phyloP scores from a whole-genome alignment of 441 rosid genomes.

The Mallotus repandus region DNA sequence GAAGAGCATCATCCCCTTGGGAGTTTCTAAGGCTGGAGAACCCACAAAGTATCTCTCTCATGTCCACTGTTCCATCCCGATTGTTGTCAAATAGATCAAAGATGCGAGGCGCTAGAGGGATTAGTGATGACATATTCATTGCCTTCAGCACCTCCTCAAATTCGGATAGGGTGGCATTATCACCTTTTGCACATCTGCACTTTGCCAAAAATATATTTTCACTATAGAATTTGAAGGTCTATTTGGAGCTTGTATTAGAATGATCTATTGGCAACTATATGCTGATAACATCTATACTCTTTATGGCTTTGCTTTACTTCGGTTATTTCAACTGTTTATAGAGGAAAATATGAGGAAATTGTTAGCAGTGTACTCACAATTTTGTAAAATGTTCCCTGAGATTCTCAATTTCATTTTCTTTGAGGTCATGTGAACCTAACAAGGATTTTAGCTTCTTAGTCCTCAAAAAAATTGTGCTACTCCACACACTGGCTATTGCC shows the following conservation, averaged over 20 bases:
- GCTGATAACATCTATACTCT: too few species aligned
- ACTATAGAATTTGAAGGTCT: slow-evolving; percentile 4
- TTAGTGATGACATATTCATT: slow-evolving; percentile 62
- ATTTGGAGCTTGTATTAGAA: neutral
- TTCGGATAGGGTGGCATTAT: slow-evolving; percentile 61
- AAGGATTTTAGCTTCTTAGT: slow-evolving; percentile 59
- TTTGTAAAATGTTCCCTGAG: slow-evolving; percentile 50
- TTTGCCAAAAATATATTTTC: slow-evolving; percentile 8
- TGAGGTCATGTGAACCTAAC: slow-evolving; percentile 59
- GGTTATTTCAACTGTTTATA: too few species aligned
- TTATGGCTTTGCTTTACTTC: too few species aligned
- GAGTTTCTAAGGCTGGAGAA: slow-evolving; percentile 72
- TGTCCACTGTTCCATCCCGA: slow-evolving; percentile 69
- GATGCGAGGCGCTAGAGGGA: slow-evolving; percentile 65
- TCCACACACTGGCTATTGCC: slow-evolving; percentile 66
- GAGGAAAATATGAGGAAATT: neutral
- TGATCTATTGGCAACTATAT: neutral
- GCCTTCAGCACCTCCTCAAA: slow-evolving; percentile 70
- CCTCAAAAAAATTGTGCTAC: slow-evolving; percentile 59
- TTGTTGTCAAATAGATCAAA: slow-evolving; percentile 68
- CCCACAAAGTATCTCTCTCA: slow-evolving; percentile 75
- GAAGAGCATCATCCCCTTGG: slow-evolving; percentile 64
- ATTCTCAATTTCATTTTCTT: slow-evolving; percentile 51
- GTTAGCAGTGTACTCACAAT: slow-evolving; percentile 38
- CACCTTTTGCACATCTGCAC: slow-evolving; percentile 65